Evolutionary conservation across 257 asterid species (phyloP).

Genomic region (Fraxinus quadrangulata): DNA sequence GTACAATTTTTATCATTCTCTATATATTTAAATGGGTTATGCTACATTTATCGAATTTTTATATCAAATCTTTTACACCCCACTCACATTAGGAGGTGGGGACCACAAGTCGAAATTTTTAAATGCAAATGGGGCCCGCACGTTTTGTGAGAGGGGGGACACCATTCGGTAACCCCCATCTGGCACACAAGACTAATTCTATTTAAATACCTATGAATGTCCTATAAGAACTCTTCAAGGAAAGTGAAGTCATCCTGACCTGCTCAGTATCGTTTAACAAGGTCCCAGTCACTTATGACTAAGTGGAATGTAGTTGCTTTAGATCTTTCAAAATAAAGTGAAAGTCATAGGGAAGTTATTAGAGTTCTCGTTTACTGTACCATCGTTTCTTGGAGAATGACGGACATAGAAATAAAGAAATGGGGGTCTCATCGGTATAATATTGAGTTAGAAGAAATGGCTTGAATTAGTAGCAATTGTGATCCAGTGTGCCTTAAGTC

Average conservation of each 20-base stretch:
- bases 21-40: neutral
- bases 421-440: neutral
- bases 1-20: neutral
- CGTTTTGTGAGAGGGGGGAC: no score
- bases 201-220: neutral
- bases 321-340: no score
- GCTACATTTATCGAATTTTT: no score
- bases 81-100: no score
- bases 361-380: neutral
- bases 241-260: neutral
- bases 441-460: neutral
- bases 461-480: neutral
- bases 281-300: neutral
- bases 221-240: neutral
- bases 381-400: neutral
- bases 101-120: no score
- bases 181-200: no score
- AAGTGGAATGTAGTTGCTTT: neutral
- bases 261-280: neutral
- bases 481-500: neutral
- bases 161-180: no score
- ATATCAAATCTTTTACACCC: no score
- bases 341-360: neutral
- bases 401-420: neutral
- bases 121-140: no score